phyloP scores from a whole-genome alignment of 2,329 filamentous ascomycete genomes.

The Fusarium pininemorale region DNA sequence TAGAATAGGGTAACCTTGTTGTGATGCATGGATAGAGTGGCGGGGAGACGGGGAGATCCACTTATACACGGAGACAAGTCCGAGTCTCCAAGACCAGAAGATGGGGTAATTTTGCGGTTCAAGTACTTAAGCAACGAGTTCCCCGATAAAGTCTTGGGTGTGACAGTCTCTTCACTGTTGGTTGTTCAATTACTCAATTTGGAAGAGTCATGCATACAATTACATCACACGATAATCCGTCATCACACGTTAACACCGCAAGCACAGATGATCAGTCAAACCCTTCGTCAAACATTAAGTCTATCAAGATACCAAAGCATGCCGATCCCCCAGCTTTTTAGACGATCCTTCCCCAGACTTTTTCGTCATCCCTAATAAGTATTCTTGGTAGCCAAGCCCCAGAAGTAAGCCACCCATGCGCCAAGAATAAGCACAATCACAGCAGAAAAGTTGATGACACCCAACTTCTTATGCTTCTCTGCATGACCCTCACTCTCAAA shows the following conservation, averaged over 20 bases:
- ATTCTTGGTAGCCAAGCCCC: slow-evolving; percentile 65
- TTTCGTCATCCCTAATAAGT: neutral
- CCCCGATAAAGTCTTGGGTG: neutral
- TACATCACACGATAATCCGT: neutral
- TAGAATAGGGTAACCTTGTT: neutral
- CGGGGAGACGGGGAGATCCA: neutral
- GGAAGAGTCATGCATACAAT: neutral
- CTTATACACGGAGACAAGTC: neutral
- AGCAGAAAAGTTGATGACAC: slow-evolving; percentile 53
- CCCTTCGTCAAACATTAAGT: neutral
- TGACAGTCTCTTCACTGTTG: neutral
- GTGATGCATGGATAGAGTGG: neutral
- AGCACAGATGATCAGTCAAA: neutral
- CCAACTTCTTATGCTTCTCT: slow-evolving; percentile 53
- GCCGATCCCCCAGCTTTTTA: neutral
- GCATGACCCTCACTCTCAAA: slow-evolving; percentile 49
- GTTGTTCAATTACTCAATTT: neutral
- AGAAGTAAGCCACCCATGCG: slow-evolving; percentile 66
- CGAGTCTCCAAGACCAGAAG: neutral
- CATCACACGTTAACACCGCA: neutral
- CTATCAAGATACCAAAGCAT: neutral
- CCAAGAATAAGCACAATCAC: slow-evolving; percentile 60
- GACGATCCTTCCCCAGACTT: neutral
- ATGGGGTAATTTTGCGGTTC: accelerated
- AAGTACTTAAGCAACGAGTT: neutral